Percentiles rank a stretch among this genome's conserved stretches.
Conservation (phyloP, 257 asterid species). For the Rubia yunnanensis region DNA sequence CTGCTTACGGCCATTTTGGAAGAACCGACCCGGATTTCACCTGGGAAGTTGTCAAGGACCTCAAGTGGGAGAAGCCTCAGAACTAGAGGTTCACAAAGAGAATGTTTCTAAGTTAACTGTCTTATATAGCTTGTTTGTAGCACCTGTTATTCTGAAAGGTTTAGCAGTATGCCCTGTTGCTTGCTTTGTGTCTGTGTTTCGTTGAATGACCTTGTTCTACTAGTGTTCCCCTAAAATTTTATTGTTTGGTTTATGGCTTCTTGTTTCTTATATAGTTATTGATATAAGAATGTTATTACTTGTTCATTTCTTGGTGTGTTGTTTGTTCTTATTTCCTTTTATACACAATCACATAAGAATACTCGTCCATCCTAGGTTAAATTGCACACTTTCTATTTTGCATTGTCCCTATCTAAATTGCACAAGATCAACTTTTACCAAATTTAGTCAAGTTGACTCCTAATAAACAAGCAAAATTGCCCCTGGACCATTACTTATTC, state of each 20-base stretch:
- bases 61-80: slow-evolving; percentile 46
- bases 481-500: too few species aligned
- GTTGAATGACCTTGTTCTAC: background rate
- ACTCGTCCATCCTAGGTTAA: too few species aligned
- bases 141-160: slow-evolving; percentile 4
- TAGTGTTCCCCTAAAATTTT: background rate
- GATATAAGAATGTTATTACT: slow-evolving; percentile 9
- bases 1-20: slow-evolving; percentile 58
- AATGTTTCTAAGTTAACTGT: background rate
- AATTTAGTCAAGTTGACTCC: too few species aligned
- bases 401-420: too few species aligned
- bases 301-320: background rate
- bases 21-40: slow-evolving; percentile 51
- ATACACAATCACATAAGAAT: too few species aligned
- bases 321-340: background rate
- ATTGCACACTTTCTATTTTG: too few species aligned
- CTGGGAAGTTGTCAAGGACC: slow-evolving; percentile 55
- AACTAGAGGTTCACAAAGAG: background rate
- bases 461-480: too few species aligned
- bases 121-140: slow-evolving; percentile 1
- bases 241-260: background rate
- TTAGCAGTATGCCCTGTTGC: slow-evolving; percentile 7
- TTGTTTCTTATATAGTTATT: background rate
- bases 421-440: too few species aligned
- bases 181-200: slow-evolving; percentile 1